These are phyloP conservation scores for Aegilops speltoides DNA, from an alignment of 176 grass and related monocot species.

Conservation along the genomic window DNA sequence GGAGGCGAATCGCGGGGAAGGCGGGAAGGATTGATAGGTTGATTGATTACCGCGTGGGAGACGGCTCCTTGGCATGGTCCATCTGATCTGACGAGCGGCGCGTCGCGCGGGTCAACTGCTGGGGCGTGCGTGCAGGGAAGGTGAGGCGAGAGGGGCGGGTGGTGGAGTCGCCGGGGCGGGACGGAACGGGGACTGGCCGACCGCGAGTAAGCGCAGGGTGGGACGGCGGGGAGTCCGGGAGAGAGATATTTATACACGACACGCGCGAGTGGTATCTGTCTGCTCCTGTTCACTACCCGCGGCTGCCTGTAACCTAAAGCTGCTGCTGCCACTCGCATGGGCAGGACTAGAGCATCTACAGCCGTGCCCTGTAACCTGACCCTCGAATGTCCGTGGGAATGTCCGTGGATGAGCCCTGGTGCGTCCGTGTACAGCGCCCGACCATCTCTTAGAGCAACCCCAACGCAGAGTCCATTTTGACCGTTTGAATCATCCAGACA, in stretches of 20 bases:
- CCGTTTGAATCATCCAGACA: no score
- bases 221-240: not conserved
- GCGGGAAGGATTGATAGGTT: not conserved
- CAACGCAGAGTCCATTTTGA: no score
- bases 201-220: not conserved
- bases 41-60: slow-evolving; percentile 15
- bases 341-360: no score
- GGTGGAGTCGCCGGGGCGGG: not conserved
- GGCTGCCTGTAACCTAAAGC: not conserved
- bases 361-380: no score
- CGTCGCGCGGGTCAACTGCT: not conserved
- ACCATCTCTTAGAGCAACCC: no score
- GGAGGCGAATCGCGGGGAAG: not conserved
- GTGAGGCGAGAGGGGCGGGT: not conserved
- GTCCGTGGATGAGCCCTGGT: no score
- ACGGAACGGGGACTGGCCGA: not conserved
- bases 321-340: not conserved
- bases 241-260: slow-evolving; percentile 3
- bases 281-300: not conserved
- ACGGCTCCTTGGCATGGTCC: slow-evolving; percentile 37
- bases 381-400: no score
- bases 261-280: not conserved
- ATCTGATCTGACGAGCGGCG: not conserved
- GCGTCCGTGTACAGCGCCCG: no score
- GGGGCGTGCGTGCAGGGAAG: not conserved